These are phyloP conservation scores for Lolium rigidum DNA, from an alignment of 176 grass and related monocot species.

Conservation along the genomic window DNA sequence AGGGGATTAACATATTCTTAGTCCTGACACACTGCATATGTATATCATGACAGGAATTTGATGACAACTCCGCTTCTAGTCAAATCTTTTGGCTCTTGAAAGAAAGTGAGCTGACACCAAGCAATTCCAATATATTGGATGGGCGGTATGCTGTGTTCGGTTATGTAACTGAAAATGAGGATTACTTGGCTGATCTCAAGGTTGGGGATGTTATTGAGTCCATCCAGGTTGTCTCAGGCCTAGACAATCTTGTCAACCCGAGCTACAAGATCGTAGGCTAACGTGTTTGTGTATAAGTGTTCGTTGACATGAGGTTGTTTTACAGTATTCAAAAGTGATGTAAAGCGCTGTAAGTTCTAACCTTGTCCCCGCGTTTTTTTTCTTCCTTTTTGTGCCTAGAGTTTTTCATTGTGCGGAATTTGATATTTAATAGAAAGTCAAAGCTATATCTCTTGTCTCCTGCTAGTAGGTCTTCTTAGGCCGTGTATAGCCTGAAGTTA, in stretches of 20 bases:
- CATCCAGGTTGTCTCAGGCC: constrained; percentile 84
- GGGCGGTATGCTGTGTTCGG: constrained; percentile 87
- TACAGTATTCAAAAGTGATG: constrained; percentile 23
- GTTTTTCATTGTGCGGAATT: constrained; percentile 26
- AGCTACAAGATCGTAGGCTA: constrained; percentile 95
- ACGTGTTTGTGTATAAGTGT: constrained; percentile 29
- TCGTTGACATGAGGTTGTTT: constrained; percentile 29
- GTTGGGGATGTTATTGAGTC: constrained; percentile 98
- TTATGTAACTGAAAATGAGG: constrained; percentile 90
- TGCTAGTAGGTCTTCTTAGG: neutral
- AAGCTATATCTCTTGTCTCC: neutral
- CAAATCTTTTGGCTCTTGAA: constrained; percentile 99
- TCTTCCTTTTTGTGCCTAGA: neutral
- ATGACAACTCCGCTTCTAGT: constrained; percentile 94
- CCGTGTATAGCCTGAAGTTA: neutral
- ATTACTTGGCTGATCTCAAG: constrained; percentile 88
- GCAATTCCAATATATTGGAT: constrained; percentile 98
- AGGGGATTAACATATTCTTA: constrained; percentile 19
- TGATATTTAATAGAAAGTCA: constrained; percentile 30
- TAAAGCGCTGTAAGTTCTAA: constrained; percentile 33
- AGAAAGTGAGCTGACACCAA: constrained; percentile 98
- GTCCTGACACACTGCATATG: constrained; percentile 19
- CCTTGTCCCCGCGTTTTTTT: constrained; percentile 12
- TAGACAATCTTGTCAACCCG: constrained; percentile 92
- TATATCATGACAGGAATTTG: constrained; percentile 82